These are phyloP conservation scores for Penicillium psychrosexuale DNA, from an alignment of 2,329 filamentous ascomycete genomes.

Conservation along the genomic window DNA sequence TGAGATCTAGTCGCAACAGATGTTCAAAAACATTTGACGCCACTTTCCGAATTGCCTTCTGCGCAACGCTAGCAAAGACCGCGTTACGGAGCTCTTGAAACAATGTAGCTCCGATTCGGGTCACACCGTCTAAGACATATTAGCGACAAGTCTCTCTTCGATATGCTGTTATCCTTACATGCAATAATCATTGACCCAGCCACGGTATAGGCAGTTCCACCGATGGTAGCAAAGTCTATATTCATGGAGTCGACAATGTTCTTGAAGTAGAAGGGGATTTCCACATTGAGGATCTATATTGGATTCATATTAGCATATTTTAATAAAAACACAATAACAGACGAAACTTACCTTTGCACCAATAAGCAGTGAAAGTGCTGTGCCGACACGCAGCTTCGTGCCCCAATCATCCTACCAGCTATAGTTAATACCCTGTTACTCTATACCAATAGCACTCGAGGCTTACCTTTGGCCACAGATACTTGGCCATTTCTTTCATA, in stretches of 20 bases:
- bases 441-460: conserved; percentile 11
- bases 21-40: conserved; percentile 92
- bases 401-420: conserved; percentile 62
- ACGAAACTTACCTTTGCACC: conserved; percentile 69
- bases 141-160: not conserved
- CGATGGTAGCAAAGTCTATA: conserved; percentile 78
- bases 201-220: conserved; percentile 84
- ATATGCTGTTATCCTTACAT: conserved; percentile 50
- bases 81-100: conserved; percentile 95
- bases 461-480: conserved; percentile 81
- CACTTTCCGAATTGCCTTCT: conserved; percentile 90
- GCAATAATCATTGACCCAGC: conserved; percentile 91
- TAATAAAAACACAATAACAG: not conserved
- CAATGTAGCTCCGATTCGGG: conserved; percentile 80
- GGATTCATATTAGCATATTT: conserved; percentile 15
- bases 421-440: conserved; percentile 15
- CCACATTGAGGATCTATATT: conserved; percentile 76
- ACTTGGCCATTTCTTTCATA: conserved; percentile 94
- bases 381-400: conserved; percentile 77
- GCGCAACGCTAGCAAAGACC: conserved; percentile 92
- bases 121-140: conserved; percentile 63
- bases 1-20: conserved; percentile 79
- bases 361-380: conserved; percentile 79
- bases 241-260: conserved; percentile 98
- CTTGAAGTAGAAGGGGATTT: conserved; percentile 99